A percentile compares a stretch with the other conserved stretches of the same genome.
These are phyloP conservation scores for Glycine soja DNA, from an alignment of 306 rosid genomes.

Conservation along the genomic window DNA sequence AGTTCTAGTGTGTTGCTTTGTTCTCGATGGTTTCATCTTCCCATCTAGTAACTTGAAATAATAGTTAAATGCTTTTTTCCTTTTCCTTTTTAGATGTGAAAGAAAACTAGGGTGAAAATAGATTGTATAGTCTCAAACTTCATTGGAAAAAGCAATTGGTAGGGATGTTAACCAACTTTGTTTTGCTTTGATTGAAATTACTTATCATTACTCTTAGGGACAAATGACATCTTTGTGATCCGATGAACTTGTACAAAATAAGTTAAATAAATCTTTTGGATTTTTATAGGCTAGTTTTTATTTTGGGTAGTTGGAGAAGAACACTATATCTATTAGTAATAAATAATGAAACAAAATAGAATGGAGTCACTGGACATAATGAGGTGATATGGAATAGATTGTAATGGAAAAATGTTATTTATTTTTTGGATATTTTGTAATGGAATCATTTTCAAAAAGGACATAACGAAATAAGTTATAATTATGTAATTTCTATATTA, in stretches of 20 bases:
- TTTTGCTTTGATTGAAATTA: constrained; percentile 34
- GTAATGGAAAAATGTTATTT: neutral
- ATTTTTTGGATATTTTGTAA: neutral
- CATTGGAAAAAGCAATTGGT: constrained; percentile 34
- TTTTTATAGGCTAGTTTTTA: neutral
- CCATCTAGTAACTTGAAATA: constrained; percentile 30
- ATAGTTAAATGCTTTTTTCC: neutral
- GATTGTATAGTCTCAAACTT: constrained; percentile 31
- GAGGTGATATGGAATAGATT: neutral
- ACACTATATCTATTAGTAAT: neutral
- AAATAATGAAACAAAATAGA: neutral
- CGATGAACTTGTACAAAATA: constrained; percentile 41
- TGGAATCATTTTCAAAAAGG: neutral
- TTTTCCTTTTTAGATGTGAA: neutral
- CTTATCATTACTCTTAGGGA: constrained; percentile 26
- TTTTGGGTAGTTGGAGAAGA: too few species aligned
- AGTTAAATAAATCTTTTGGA: neutral
- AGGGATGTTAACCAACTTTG: constrained; percentile 16
- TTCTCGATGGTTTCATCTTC: constrained; percentile 30
- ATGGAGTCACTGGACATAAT: neutral
- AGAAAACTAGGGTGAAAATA: constrained; percentile 41
- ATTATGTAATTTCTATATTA: neutral
- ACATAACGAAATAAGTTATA: neutral
- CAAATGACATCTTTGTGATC: neutral
- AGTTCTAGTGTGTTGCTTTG: constrained; percentile 28